Evolutionary conservation across 225 moss, liverwort and hornwort genomes (phyloP), one percentile per base, ranked within the genome.

Genomic region (Pseudoscleropodium purum): DNA sequence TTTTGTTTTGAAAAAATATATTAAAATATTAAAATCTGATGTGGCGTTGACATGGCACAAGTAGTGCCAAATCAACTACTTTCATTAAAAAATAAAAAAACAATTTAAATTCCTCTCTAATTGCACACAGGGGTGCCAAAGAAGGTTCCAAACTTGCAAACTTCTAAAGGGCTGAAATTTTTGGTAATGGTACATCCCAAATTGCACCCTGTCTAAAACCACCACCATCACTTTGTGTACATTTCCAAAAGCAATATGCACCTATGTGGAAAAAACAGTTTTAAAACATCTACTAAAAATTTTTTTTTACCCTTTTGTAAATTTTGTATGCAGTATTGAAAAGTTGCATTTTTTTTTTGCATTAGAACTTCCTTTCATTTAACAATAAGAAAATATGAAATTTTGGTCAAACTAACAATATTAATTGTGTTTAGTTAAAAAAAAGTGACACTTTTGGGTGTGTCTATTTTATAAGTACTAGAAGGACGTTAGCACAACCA

Each of bases 381-480:
- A 5, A 3, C 41, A 15, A 39, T 8, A 41, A 14, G 2, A 25
- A 25, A 25, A 25, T 70, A 25, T 39, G 2, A 14, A 25, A 39
- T 24, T 39, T 70, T 39, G 24, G 14, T 0, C 2, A 24, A 23
- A 25, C 25, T 39, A 39, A 39, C 23, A 69, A 24, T 39, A 25
- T 2, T 7, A 70, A 70, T 7, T 39, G 4, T n/a, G 14, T 11
- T 2, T 36, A n/a, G 13, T 19, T n/a, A n/a, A 67, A 37, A 20
- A 66, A 67, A 37, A 6, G 20, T 67, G 67, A 2, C 2, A 0
- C 10, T 67, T 36, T 19, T 21, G 12, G 4, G 0, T 37, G 23
- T n/a, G 2, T 6, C 4, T 37, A 23, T 7, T 6, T n/a, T n/a
- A 12, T 2, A 21, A 68, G 0, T 67, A 67, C 0, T 37, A 1